These are phyloP conservation scores for Stylonectria norvegica DNA, from an alignment of 2,329 filamentous ascomycete genomes.

Conservation along the genomic window DNA sequence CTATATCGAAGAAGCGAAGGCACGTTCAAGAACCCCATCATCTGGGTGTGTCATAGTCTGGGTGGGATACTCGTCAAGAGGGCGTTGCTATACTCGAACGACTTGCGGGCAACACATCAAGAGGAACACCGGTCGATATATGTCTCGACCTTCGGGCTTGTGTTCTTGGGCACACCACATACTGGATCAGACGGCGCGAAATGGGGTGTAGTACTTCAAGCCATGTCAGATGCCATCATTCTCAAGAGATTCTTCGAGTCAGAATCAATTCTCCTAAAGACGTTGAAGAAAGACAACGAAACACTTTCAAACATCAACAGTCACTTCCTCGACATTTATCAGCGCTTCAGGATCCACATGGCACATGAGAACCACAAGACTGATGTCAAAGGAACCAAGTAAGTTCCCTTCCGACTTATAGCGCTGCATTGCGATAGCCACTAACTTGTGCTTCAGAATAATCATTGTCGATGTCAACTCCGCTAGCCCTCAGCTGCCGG, in stretches of 20 bases:
- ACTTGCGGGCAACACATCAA: constrained; percentile 55
- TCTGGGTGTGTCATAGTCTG: constrained; percentile 73
- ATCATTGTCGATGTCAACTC: constrained; percentile 68
- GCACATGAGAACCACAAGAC: constrained; percentile 73
- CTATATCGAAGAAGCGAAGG: constrained; percentile 59
- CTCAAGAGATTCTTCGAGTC: constrained; percentile 65
- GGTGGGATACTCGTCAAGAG: constrained; percentile 71
- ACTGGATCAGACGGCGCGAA: constrained; percentile 64
- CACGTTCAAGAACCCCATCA: constrained; percentile 61
- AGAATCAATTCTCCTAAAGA: constrained; percentile 64
- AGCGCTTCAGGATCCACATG: constrained; percentile 70
- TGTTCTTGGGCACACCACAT: constrained; percentile 77
- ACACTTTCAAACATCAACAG: constrained; percentile 71
- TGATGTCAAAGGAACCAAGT: constrained; percentile 61
- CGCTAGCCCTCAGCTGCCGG: constrained; percentile 65
- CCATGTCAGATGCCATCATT: constrained; percentile 62
- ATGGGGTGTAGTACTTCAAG: constrained; percentile 66
- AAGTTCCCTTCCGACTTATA: constrained; percentile 17
- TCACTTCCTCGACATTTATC: constrained; percentile 68
- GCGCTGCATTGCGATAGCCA: background rate
- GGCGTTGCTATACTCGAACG: constrained; percentile 64
- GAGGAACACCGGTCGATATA: constrained; percentile 66
- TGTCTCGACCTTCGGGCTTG: constrained; percentile 70
- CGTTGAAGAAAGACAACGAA: constrained; percentile 71
- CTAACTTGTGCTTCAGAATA: constrained; percentile 31